Percentiles rank a stretch among this genome's conserved stretches.
phyloP scores from a whole-genome alignment of 371 early-diverging fungal species.

The Choanephora cucurbitarum region DNA sequence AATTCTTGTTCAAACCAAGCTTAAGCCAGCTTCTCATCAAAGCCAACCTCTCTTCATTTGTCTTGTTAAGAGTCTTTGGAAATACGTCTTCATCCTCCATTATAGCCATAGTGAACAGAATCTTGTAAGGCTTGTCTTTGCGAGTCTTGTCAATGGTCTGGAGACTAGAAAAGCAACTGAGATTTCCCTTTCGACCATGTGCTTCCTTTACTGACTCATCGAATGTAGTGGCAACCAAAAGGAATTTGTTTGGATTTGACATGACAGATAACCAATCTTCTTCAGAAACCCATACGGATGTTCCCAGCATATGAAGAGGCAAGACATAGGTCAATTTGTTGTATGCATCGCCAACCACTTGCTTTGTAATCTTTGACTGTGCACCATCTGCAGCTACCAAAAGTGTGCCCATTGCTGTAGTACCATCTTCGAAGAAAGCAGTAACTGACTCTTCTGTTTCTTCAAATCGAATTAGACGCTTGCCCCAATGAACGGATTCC shows the following conservation, averaged over 20 bases:
- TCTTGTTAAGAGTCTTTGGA: neutral
- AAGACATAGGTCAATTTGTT: neutral
- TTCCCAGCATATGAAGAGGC: conserved; percentile 2
- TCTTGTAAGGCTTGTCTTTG: neutral
- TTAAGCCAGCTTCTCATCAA: conserved; percentile 3
- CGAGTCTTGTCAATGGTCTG: conserved; percentile 3
- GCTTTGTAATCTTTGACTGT: conserved; percentile 12
- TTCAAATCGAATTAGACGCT: conserved; percentile 9
- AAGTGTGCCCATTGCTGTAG: conserved; percentile 12
- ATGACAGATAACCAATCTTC: conserved; percentile 5
- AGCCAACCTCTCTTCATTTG: conserved; percentile 1
- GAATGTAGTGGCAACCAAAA: neutral
- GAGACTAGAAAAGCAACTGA: conserved; percentile 10
- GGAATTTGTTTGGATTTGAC: neutral
- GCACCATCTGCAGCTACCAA: conserved; percentile 22
- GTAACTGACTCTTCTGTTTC: conserved; percentile 11
- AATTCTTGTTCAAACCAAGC: conserved; percentile 1
- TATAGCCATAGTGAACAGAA: conserved; percentile 4
- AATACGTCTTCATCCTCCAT: neutral
- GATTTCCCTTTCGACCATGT: neutral
- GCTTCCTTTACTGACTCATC: neutral
- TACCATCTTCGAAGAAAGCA: conserved; percentile 32
- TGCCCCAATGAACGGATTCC: conserved; percentile 15
- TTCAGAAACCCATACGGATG: conserved; percentile 4
- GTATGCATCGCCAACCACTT: conserved; percentile 13